phyloP scores from a whole-genome alignment of 2,329 filamentous ascomycete species.

The Diaporthe ilicicola region DNA sequence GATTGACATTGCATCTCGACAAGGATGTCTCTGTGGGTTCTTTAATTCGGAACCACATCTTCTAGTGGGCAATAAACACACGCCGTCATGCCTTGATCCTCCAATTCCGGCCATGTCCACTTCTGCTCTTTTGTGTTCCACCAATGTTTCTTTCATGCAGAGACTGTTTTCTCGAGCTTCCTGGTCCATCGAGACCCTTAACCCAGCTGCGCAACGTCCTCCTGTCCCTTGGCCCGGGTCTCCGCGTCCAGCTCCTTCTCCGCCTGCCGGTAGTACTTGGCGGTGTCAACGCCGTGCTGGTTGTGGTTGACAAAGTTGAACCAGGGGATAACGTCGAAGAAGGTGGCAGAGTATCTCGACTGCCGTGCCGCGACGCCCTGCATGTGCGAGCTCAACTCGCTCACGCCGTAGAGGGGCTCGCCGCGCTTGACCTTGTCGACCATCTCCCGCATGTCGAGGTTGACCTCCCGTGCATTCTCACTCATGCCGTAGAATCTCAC shows the following conservation, averaged over 20 bases:
- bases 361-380: conserved; percentile 93
- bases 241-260: conserved; percentile 93
- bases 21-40: not conserved
- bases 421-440: conserved; percentile 94
- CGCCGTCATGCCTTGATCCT: not conserved
- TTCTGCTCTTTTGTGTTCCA: not conserved
- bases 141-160: not conserved
- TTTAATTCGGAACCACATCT: not conserved
- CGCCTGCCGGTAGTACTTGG: conserved; percentile 97
- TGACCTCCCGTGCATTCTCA: conserved; percentile 90
- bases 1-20: not conserved
- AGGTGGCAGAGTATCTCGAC: conserved; percentile 88
- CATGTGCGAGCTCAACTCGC: conserved; percentile 82
- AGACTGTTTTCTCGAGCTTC: not conserved
- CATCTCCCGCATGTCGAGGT: conserved; percentile 99
- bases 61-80: not conserved
- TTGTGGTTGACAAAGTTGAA: conserved; percentile 98
- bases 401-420: conserved; percentile 87
- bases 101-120: not conserved
- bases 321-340: conserved; percentile 88
- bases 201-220: conserved; percentile 27
- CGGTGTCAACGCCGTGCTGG: conserved; percentile 95
- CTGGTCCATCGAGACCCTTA: not conserved
- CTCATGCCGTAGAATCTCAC: conserved; percentile 95
- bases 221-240: conserved; percentile 37